Evolutionary conservation across 371 early-diverging fungal genomes (phyloP).

Genomic region (Blakeslea trispora): DNA sequence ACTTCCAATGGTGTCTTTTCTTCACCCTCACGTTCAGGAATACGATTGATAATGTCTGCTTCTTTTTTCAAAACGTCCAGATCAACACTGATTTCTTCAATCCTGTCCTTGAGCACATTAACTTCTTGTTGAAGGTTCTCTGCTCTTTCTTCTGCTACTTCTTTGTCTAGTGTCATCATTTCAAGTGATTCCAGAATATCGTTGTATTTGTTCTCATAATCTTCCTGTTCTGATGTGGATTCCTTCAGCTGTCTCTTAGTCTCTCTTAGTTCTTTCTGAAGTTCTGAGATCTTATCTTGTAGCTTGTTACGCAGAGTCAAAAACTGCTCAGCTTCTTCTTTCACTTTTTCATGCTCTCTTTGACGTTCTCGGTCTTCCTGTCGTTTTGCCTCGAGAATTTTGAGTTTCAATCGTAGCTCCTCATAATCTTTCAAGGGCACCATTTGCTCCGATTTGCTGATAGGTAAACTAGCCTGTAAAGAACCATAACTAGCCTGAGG

Average conservation of each 20-base stretch:
- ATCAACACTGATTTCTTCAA: conserved; percentile 78
- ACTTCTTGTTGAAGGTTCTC: conserved; percentile 80
- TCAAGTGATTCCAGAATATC: conserved; percentile 81
- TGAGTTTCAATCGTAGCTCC: conserved; percentile 78
- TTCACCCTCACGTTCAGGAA: conserved; percentile 31
- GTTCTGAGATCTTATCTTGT: conserved; percentile 65
- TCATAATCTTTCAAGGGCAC: conserved; percentile 75
- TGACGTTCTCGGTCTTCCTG: conserved; percentile 79
- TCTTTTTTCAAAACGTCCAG: conserved; percentile 72
- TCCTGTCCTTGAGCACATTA: conserved; percentile 73
- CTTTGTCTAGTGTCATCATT: conserved; percentile 87
- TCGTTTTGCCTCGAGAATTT: conserved; percentile 79
- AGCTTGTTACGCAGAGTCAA: conserved; percentile 68
- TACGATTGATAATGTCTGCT: conserved; percentile 49
- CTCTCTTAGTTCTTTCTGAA: conserved; percentile 75
- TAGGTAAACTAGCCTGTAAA: conserved; percentile 33
- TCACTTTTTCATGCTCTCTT: conserved; percentile 72
- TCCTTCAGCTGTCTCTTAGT: conserved; percentile 63
- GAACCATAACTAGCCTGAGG: conserved; percentile 30
- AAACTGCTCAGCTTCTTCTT: conserved; percentile 76
- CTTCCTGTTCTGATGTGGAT: conserved; percentile 60
- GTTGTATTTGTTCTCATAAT: conserved; percentile 64
- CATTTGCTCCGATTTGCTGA: conserved; percentile 49
- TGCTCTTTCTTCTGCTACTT: conserved; percentile 88
- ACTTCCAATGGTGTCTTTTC: conserved; percentile 60